Evolutionary conservation across 2,329 filamentous ascomycete genomes (phyloP).

Genomic region (Aspergillus sergii): DNA sequence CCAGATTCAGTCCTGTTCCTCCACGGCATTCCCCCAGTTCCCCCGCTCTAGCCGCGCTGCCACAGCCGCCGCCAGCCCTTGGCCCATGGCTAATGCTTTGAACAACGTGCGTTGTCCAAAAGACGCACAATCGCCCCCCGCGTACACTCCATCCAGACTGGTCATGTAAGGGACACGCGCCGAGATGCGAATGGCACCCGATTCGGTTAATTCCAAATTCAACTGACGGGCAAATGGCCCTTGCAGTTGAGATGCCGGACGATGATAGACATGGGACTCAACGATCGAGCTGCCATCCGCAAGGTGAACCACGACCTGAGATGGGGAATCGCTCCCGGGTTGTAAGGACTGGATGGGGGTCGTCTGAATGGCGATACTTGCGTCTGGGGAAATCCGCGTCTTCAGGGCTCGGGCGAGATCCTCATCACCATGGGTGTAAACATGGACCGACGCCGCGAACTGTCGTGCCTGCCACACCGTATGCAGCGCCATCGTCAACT

Average conservation of each 20-base stretch:
- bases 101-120: not conserved
- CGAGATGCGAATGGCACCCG: conserved; percentile 1
- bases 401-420: not conserved
- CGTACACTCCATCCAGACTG: conserved; percentile 1
- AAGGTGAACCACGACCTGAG: too few species aligned
- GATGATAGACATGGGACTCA: too few species aligned
- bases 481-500: not conserved
- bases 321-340: too few species aligned
- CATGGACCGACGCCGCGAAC: not conserved
- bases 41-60: conserved; percentile 1
- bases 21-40: not conserved
- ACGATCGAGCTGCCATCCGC: too few species aligned
- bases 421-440: conserved; percentile 4
- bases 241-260: too few species aligned
- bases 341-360: too few species aligned
- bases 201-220: not conserved
- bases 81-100: not conserved
- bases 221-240: too few species aligned
- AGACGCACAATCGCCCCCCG: not conserved
- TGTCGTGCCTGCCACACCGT: not conserved
- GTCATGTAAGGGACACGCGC: conserved; percentile 4
- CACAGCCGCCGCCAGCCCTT: conserved; percentile 1
- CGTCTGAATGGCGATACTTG: too few species aligned
- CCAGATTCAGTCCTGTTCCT: too few species aligned
- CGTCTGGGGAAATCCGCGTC: not conserved